phyloP scores from a whole-genome alignment of 805 yeast genomes.

The Candida fluviatilis region DNA sequence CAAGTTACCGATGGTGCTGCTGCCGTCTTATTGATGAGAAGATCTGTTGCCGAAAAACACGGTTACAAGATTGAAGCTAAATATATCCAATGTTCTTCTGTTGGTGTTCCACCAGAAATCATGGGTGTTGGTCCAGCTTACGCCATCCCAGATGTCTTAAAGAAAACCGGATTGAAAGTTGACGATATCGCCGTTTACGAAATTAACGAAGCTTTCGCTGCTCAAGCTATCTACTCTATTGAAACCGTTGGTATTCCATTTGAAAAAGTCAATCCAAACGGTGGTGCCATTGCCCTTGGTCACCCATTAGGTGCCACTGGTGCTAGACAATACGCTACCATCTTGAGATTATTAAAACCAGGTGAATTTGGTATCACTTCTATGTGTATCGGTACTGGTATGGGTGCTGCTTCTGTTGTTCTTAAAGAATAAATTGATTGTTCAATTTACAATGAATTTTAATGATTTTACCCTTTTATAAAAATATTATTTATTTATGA shows the following conservation, averaged over 20 bases:
- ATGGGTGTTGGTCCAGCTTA: conserved; percentile 98
- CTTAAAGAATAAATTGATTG: conserved; percentile 57
- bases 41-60: conserved; percentile 75
- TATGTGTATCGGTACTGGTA: conserved; percentile 98
- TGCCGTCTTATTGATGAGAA: conserved; percentile 77
- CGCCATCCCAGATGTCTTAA: conserved; percentile 84
- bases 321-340: conserved; percentile 88
- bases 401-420: conserved; percentile 94
- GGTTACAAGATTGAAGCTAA: conserved; percentile 74
- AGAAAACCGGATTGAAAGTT: conserved; percentile 53
- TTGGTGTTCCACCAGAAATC: conserved; percentile 94
- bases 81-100: conserved; percentile 71
- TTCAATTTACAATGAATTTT: neutral
- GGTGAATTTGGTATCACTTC: conserved; percentile 89
- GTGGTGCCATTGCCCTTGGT: conserved; percentile 96
- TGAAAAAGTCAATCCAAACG: conserved; percentile 71
- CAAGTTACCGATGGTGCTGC: conserved; percentile 97
- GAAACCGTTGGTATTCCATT: conserved; percentile 60
- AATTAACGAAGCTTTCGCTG: conserved; percentile 96
- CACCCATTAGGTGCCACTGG: conserved; percentile 73
- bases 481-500: neutral
- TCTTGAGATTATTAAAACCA: conserved; percentile 70
- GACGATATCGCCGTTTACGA: conserved; percentile 76
- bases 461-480: neutral
- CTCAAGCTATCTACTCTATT: conserved; percentile 81